phyloP scores from a whole-genome alignment of 169 alveolate genomes.

The Cryptosporidium sp. region DNA sequence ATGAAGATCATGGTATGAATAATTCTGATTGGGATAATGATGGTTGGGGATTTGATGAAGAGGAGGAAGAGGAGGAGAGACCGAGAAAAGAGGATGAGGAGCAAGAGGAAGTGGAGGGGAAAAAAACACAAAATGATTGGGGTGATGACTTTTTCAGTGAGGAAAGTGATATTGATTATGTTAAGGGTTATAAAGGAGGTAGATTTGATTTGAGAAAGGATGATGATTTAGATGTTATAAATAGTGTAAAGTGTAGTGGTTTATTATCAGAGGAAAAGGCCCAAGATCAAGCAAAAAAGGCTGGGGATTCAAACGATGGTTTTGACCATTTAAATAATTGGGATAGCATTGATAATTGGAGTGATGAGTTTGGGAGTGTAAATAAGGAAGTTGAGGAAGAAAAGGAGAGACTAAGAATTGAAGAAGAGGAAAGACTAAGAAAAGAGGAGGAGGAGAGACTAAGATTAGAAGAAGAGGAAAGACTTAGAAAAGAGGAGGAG shows the following conservation, averaged over 20 bases:
- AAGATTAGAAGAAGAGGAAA: not conserved
- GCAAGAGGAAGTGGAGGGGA: not conserved
- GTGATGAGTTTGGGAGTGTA: not conserved
- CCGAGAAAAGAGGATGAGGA: not conserved
- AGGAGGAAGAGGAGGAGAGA: not conserved
- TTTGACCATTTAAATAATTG: not conserved
- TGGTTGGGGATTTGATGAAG: conserved; percentile 27
- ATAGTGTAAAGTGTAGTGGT: not conserved
- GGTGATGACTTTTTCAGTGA: not conserved
- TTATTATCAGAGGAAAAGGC: not conserved
- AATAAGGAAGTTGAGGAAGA: not conserved
- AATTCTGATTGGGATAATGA: not conserved
- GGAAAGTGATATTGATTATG: not conserved
- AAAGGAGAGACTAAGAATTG: too few species aligned
- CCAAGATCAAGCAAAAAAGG: not conserved
- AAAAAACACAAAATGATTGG: not conserved
- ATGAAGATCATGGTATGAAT: not conserved
- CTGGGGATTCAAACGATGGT: not conserved
- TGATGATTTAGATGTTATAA: not conserved
- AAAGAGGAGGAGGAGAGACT: not conserved
- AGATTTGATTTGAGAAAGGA: not conserved
- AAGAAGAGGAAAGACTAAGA: not conserved
- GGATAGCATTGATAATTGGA: conserved; percentile 4
- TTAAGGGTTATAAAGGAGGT: not conserved
- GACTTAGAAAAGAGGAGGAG: not conserved